Percentiles rank a stretch among this genome's conserved stretches.
Conservation (phyloP, 306 rosid species). For the Parietaria judaica region DNA sequence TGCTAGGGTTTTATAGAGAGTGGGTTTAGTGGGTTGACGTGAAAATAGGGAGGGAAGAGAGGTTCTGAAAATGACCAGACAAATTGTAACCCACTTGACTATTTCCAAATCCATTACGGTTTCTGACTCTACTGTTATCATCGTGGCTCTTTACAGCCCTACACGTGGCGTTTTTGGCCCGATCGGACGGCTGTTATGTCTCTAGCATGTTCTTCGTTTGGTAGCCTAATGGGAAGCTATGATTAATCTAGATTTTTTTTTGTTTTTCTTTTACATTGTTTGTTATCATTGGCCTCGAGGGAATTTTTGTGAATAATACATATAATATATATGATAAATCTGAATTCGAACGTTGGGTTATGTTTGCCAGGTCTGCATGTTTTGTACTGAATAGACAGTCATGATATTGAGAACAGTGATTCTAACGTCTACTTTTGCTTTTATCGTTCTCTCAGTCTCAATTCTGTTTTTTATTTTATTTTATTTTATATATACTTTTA, state of each 20-base stretch:
- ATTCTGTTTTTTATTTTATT: neutral
- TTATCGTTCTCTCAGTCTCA: neutral
- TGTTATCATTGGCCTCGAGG: constrained; percentile 9
- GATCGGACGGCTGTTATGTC: neutral
- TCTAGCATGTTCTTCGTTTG: constrained; percentile 2
- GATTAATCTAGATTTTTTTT: neutral
- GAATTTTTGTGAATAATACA: neutral
- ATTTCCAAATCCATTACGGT: too few relatives aligned
- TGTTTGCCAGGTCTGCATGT: constrained; percentile 12
- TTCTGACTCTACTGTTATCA: too few relatives aligned
- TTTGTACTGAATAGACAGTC: neutral
- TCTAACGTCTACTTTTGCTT: constrained; percentile 2
- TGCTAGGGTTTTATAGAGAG: constrained; percentile 1
- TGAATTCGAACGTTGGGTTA: constrained; percentile 23
- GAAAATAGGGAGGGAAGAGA: too few relatives aligned
- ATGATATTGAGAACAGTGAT: neutral
- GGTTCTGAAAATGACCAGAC: neutral
- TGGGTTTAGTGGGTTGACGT: constrained; percentile 2
- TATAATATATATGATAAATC: neutral
- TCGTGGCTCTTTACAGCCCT: neutral
- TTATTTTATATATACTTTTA: too few relatives aligned
- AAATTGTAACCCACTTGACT: too few relatives aligned
- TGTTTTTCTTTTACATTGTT: neutral
- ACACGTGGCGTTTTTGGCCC: constrained; percentile 18
- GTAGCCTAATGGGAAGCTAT: constrained; percentile 16